Percentiles rank a stretch among this genome's conserved stretches.
Evolutionary conservation across 768 basidiomycete species (phyloP).

Genomic region (Mycena leptocephala): DNA sequence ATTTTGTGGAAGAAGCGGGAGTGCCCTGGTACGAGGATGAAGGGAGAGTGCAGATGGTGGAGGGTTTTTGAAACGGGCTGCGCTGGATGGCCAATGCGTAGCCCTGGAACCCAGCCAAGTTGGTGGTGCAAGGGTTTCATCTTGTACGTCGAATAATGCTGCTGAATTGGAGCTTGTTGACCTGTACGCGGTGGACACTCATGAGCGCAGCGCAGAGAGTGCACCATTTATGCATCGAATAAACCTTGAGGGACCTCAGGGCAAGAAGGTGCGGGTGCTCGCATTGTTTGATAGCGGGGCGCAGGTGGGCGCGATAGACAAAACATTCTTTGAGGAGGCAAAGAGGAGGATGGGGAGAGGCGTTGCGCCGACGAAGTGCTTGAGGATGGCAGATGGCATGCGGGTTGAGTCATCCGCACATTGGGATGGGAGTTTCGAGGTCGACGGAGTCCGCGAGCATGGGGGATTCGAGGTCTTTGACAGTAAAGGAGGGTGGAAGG

Average conservation of each 20-base stretch:
- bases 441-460: conserved; percentile 4
- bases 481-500: conserved; percentile 33
- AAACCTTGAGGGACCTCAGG: conserved; percentile 24
- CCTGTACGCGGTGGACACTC: conserved; percentile 12
- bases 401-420: conserved; percentile 33
- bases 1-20: background rate
- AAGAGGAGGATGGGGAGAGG: background rate
- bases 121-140: background rate
- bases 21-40: background rate
- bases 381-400: conserved; percentile 53
- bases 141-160: background rate
- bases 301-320: conserved; percentile 36
- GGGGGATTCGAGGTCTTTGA: conserved; percentile 42
- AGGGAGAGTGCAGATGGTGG: background rate
- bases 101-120: conserved; percentile 1
- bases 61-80: background rate
- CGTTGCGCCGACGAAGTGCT: conserved; percentile 17
- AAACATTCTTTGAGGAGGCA: background rate
- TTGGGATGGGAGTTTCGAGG: conserved; percentile 38
- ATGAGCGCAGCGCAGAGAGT: background rate
- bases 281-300: conserved; percentile 48
- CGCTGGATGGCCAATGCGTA: background rate
- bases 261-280: conserved; percentile 24
- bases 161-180: background rate
- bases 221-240: conserved; percentile 41